phyloP scores from a whole-genome alignment of 345 rosid species.

The Toxicodendron radicans region DNA sequence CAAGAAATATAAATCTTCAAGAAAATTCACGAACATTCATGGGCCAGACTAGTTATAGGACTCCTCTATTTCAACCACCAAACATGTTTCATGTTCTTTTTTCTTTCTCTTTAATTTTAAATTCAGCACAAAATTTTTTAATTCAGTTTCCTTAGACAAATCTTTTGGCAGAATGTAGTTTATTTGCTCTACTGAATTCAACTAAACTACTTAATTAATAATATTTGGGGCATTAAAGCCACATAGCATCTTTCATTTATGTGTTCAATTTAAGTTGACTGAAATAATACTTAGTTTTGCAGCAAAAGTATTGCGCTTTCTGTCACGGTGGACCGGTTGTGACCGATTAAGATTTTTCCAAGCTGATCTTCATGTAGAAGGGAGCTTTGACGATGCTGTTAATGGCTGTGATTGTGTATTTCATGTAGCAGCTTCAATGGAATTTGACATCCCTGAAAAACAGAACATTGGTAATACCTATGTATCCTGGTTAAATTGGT shows the following conservation, averaged over 20 bases:
- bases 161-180: no score
- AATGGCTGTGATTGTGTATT: slow-evolving; percentile 74
- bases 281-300: slow-evolving; percentile 14
- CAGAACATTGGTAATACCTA: slow-evolving; percentile 41
- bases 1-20: not conserved
- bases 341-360: slow-evolving; percentile 60
- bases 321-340: slow-evolving; percentile 41
- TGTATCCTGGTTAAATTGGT: not conserved
- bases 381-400: slow-evolving; percentile 82
- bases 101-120: no score
- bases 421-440: slow-evolving; percentile 89
- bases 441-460: slow-evolving; percentile 37
- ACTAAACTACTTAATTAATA: no score
- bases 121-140: no score
- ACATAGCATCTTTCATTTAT: no score
- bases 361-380: slow-evolving; percentile 69
- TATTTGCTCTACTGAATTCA: no score
- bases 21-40: not conserved
- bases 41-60: no score
- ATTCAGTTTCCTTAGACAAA: no score
- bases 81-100: no score
- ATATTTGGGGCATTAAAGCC: no score
- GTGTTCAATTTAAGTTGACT: not conserved
- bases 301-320: slow-evolving; percentile 48
- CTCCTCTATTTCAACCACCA: no score